Conservation (phyloP, 2,329 filamentous ascomycete species). For the Hymenoscyphus scutula region DNA sequence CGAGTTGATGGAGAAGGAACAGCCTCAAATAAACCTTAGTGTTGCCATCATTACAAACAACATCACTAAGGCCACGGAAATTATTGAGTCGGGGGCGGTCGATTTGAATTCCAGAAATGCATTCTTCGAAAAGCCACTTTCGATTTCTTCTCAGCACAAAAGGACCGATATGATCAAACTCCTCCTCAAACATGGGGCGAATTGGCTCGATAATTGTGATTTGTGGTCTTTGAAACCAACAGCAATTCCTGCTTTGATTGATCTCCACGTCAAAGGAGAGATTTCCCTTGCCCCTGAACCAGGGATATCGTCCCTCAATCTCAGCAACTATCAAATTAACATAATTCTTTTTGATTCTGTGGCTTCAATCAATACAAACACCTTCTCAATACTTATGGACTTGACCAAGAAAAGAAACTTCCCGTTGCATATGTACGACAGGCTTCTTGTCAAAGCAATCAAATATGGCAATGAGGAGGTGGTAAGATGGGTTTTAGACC, state of each 20-base stretch:
- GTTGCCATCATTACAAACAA: slow-evolving; percentile 3
- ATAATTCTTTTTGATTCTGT: background rate
- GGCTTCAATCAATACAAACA: background rate
- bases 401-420: background rate
- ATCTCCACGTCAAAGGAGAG: background rate
- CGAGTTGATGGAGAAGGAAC: background rate
- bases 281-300: slow-evolving; percentile 1
- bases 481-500: background rate
- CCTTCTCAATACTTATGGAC: background rate
- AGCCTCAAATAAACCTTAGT: slow-evolving; percentile 5
- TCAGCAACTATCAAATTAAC: background rate
- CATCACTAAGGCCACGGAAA: background rate
- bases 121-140: background rate
- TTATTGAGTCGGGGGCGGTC: background rate
- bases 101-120: background rate
- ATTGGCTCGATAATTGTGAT: slow-evolving; percentile 1
- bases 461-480: background rate
- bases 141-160: background rate
- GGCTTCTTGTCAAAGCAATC: background rate
- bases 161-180: background rate
- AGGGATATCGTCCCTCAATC: background rate
- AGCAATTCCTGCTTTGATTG: background rate
- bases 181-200: background rate
- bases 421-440: too few relatives aligned
- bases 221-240: background rate